Base-by-base conservation (phyloP, 768 basidiomycete genomes). In the Phylloporus scabripes region DNA sequence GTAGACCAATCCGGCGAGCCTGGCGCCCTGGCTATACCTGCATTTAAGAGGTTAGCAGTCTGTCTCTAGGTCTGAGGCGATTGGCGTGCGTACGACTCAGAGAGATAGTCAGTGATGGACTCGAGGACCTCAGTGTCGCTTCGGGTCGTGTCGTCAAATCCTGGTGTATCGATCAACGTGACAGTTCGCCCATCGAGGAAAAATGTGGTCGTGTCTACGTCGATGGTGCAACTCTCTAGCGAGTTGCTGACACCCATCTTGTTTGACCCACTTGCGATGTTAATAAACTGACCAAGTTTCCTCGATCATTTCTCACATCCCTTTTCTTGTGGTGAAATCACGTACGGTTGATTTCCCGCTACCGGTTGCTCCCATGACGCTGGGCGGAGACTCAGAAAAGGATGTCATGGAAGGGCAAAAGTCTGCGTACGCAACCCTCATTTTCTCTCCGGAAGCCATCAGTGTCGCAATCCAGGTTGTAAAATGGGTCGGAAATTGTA, bases 161-260 rank as follows among this genome's bases (percentile, higher is more conserved):
- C 81, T 0, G 81, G 80, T 0, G 81, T 82, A 53, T 82, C 81
- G 40, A 83, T 72, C 15, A 83, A 59, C 0, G 65, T 72, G 31
- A 81, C 67, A 14, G 47, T 57, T 9, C 61, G 62, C 2, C 72
- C 75, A 34, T 75, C 72, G 10, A 79, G 57, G 21, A 63, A 53
- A 55, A 81, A 78, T 0, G 74, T 63, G 8, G 67, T 52, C 0
- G 75, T 64, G 34, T 53, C 52, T 11, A 63, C 60, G 12, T 62
- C 54, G 40, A 53, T n/a, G 26, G 59, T 60, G 33, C 59, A 60
- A 20, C 59, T 62, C 38, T 60, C 60, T 11, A 60, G 60, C 12
- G 59, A 62, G 21, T 62, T 47, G 12, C 60, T 62, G 45, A 62
- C 60, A 17, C 45, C 40, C 32, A 60, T 14, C 14, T 44, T 44